phyloP scores from a whole-genome alignment of 176 grass and related monocot genomes.

The Panicum miliaceum region DNA sequence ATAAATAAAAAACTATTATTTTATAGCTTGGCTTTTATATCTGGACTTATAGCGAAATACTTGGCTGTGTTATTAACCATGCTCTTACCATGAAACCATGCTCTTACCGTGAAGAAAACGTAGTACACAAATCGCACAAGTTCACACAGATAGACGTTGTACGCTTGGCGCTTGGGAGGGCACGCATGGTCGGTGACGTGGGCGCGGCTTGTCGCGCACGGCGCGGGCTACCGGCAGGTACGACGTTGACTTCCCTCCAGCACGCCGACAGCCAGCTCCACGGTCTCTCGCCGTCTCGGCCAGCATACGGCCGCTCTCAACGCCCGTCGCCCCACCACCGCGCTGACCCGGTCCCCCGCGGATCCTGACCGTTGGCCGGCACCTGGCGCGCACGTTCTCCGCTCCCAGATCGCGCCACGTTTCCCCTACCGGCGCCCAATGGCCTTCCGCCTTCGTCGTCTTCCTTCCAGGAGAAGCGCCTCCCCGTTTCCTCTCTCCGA shows the following conservation, averaged over 20 bases:
- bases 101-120: no score
- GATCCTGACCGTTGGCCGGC: neutral
- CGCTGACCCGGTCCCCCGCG: neutral
- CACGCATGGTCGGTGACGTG: no score
- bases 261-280: neutral
- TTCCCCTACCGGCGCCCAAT: neutral
- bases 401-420: neutral
- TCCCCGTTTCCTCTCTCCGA: constrained; percentile 7
- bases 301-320: constrained; percentile 2
- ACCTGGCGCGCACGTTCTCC: neutral
- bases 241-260: neutral
- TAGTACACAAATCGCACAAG: no score
- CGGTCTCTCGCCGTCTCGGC: neutral
- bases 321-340: neutral
- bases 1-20: no score
- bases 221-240: neutral
- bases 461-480: constrained; percentile 1
- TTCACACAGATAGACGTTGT: no score
- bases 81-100: no score
- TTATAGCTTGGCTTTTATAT: no score
- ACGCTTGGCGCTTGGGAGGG: no score
- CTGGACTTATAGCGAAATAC: no score
- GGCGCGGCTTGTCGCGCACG: neutral
- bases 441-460: neutral
- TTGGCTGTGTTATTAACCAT: no score